Conservation (phyloP, 1,284 basidiomycete species). For the Hypsizygus ulmarius region DNA sequence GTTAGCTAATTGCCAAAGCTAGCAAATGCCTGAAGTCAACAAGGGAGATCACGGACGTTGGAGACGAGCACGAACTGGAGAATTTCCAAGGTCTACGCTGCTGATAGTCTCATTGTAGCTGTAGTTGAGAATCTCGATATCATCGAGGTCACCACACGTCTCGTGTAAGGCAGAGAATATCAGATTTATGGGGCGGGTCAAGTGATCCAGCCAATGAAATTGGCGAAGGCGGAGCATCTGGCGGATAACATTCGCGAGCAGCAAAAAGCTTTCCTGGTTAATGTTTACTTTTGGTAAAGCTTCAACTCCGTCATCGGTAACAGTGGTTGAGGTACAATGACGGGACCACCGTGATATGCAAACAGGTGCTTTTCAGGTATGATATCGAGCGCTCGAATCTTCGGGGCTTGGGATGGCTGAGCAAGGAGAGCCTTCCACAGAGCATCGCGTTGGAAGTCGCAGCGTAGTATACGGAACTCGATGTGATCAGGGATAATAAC, state of each 20-base stretch:
- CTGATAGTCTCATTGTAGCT: not conserved
- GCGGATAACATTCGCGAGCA: too few relatives aligned
- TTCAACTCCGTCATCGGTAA: too few relatives aligned
- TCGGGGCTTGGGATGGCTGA: not conserved
- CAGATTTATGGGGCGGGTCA: too few relatives aligned
- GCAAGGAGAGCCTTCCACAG: not conserved
- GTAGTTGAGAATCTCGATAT: too few relatives aligned
- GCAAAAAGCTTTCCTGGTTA: too few relatives aligned
- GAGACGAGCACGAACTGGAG: not conserved
- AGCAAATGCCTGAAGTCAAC: not conserved
- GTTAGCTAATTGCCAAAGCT: slow-evolving; percentile 2
- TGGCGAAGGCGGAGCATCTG: too few relatives aligned
- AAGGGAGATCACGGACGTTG: not conserved
- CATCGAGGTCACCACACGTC: too few relatives aligned
- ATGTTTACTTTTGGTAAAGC: too few relatives aligned
- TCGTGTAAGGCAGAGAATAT: too few relatives aligned
- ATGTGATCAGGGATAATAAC: slow-evolving; percentile 24
- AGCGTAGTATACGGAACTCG: slow-evolving; percentile 21
- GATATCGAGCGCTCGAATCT: not conserved
- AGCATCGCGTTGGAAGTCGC: not conserved
- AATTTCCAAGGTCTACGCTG: not conserved
- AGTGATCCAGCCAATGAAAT: not conserved
- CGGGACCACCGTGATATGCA: not conserved
- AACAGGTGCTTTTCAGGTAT: not conserved
- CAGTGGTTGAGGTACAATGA: not conserved